Evolutionary conservation across 768 basidiomycete genomes (phyloP), one percentile per base, ranked within the genome.

Genomic region (Serendipita sp.): DNA sequence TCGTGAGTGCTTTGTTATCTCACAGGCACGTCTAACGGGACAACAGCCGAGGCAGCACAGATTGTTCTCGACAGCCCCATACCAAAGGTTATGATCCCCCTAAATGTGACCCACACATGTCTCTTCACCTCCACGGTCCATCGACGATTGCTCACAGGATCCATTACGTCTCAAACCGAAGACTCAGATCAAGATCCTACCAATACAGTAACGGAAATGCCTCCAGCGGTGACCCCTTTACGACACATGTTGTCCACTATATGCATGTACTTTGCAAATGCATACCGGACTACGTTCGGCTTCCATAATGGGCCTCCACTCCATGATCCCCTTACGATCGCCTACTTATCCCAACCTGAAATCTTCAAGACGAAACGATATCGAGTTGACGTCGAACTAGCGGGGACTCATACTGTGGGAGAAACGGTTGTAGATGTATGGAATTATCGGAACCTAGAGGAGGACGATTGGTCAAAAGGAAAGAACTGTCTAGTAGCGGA

Each of bases 31-130:
- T 62, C 24, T 61, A 22, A 16, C 3, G 48, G 16, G 26, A 45
- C n/a, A 28, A 26, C 66, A 89, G 86, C 88, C 5, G 88, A 92
- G 70, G 88, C 91, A 2, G 79, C 85, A 1, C 85, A 89, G 67
- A 90, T 93, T 60, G 86, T 93, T 3, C 70, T 91, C 45, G 77
- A 90, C 68, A 78, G 77, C 3, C 83, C 86, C 2, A 75, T 88
- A 4, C 84, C 81, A 74, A 81, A 75, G 30, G 73, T 75, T 16
- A 90, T 90, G 90, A 81, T 91, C 28, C 88, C 89, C 0, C 79
- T 95, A 67, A 93, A 95, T 68, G 86, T 92, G 17, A 89, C 91
- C 2, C 92, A 94, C 70, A 85, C 81, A 0, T 88, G 87, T 2
- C 86, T 94, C 65, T 84, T 88, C 48, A 85, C 82, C 2, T 69